phyloP scores from a whole-genome alignment of 2,329 filamentous ascomycete genomes.

The Alternaria triticimaculans region DNA sequence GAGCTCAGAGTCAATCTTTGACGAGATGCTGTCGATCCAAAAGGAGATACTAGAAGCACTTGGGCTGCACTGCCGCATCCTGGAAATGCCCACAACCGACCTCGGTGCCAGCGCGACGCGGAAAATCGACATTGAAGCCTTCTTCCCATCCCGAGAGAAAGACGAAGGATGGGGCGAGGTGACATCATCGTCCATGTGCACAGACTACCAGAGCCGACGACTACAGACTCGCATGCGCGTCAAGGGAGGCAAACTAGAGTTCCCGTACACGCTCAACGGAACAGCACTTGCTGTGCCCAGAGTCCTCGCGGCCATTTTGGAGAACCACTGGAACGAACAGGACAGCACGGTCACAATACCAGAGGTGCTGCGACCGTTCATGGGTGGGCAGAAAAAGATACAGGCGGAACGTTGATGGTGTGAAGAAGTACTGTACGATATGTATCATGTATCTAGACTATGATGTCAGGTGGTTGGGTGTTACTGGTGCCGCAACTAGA shows the following conservation, averaged over 20 bases:
- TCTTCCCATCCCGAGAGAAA: slow-evolving; percentile 80
- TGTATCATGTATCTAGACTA: neutral
- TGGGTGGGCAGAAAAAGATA: slow-evolving; percentile 64
- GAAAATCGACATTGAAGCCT: slow-evolving; percentile 93
- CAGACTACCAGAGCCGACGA: slow-evolving; percentile 89
- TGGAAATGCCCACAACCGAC: slow-evolving; percentile 91
- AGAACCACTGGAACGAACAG: slow-evolving; percentile 85
- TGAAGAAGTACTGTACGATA: slow-evolving; percentile 7
- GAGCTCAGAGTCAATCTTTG: slow-evolving; percentile 68
- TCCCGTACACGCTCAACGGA: slow-evolving; percentile 91
- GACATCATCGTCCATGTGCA: slow-evolving; percentile 87
- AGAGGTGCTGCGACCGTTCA: slow-evolving; percentile 79
- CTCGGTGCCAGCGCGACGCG: slow-evolving; percentile 85
- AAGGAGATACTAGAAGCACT: slow-evolving; percentile 79
- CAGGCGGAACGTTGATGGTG: slow-evolving; percentile 24
- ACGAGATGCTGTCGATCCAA: slow-evolving; percentile 88
- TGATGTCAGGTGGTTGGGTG: slow-evolving; percentile 1
- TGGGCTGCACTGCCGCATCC: slow-evolving; percentile 81
- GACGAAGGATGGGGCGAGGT: slow-evolving; percentile 90
- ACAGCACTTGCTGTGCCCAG: slow-evolving; percentile 91
- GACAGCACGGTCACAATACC: slow-evolving; percentile 74
- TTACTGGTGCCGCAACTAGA: neutral
- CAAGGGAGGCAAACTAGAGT: slow-evolving; percentile 63
- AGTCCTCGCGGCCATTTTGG: slow-evolving; percentile 85
- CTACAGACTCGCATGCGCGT: slow-evolving; percentile 75